Evolutionary conservation across 2,329 filamentous ascomycete genomes (phyloP).

Genomic region (Coniella lustricola): DNA sequence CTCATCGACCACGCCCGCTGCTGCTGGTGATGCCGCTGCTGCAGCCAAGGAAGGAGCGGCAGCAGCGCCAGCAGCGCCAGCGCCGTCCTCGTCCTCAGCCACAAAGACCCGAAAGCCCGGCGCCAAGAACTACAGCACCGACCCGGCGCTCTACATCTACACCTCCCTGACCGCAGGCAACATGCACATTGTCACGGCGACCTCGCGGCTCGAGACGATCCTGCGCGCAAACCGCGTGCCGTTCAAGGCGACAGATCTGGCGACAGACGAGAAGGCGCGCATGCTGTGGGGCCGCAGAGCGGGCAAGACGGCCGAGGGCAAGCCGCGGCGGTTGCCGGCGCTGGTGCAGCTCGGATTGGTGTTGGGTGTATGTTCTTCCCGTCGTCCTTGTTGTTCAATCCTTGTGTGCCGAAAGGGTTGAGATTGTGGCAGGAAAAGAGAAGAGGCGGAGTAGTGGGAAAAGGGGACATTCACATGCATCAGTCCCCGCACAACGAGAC

Average conservation of each 20-base stretch:
- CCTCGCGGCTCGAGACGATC: conserved; percentile 91
- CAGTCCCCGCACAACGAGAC: too few relatives aligned
- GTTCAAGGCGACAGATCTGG: conserved; percentile 86
- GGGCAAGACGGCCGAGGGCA: conserved; percentile 59
- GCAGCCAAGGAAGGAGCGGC: neutral
- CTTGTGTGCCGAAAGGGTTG: too few relatives aligned
- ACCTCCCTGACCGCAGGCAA: conserved; percentile 93
- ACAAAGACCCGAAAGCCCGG: conserved; percentile 17
- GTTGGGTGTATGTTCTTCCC: conserved; percentile 63
- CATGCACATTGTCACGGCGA: conserved; percentile 92
- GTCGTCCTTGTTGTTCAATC: too few relatives aligned
- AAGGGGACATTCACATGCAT: too few relatives aligned
- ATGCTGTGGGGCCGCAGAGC: conserved; percentile 82
- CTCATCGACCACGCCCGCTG: neutral
- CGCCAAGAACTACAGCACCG: conserved; percentile 42
- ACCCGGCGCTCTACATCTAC: conserved; percentile 82
- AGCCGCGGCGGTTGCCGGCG: conserved; percentile 72
- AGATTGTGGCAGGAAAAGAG: too few relatives aligned
- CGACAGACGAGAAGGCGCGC: conserved; percentile 80
- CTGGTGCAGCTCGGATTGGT: conserved; percentile 83
- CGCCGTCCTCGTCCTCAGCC: conserved; percentile 2
- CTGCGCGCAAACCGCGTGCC: conserved; percentile 89
- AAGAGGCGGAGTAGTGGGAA: too few relatives aligned
- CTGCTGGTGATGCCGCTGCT: neutral
- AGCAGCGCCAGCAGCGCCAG: neutral